A percentile compares a stretch with the other conserved stretches of the same genome.
These are phyloP conservation scores for Globisporangium heterothallicum DNA, from an alignment of 352 stramenopile genomes.

Conservation along the genomic window DNA sequence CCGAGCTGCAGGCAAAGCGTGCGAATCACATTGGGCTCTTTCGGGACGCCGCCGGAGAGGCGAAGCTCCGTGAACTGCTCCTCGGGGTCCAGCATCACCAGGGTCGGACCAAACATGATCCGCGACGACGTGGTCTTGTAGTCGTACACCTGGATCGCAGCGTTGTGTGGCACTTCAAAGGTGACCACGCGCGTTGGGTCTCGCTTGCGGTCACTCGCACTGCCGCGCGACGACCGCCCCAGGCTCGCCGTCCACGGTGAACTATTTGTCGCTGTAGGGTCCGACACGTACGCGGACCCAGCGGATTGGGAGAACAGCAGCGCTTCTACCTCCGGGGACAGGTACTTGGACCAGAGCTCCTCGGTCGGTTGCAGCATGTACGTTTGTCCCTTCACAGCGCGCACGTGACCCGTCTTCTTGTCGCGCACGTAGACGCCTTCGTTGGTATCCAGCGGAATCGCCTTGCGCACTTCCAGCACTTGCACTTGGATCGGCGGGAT, in stretches of 20 bases:
- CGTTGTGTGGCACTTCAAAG: slow-evolving; percentile 80
- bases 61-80: slow-evolving; percentile 81
- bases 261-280: slow-evolving; percentile 21
- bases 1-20: slow-evolving; percentile 76
- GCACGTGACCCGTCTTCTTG: slow-evolving; percentile 67
- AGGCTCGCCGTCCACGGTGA: slow-evolving; percentile 7
- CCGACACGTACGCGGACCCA: slow-evolving; percentile 56
- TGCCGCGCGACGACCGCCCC: not conserved
- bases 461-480: slow-evolving; percentile 68
- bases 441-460: slow-evolving; percentile 72
- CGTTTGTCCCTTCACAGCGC: slow-evolving; percentile 65
- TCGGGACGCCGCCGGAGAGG: slow-evolving; percentile 60
- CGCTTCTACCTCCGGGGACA: slow-evolving; percentile 61
- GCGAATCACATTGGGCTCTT: slow-evolving; percentile 74
- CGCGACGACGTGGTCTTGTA: slow-evolving; percentile 79
- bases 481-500: slow-evolving; percentile 74
- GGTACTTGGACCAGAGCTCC: slow-evolving; percentile 64
- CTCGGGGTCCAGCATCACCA: slow-evolving; percentile 78
- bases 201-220: slow-evolving; percentile 13
- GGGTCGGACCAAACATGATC: slow-evolving; percentile 73
- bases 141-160: slow-evolving; percentile 79
- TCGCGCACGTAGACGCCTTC: slow-evolving; percentile 79
- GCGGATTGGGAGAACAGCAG: slow-evolving; percentile 46
- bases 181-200: slow-evolving; percentile 67
- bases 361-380: slow-evolving; percentile 83